Evolutionary conservation across 2,329 filamentous ascomycete genomes (phyloP).

Genomic region (Fulvia fulva): DNA sequence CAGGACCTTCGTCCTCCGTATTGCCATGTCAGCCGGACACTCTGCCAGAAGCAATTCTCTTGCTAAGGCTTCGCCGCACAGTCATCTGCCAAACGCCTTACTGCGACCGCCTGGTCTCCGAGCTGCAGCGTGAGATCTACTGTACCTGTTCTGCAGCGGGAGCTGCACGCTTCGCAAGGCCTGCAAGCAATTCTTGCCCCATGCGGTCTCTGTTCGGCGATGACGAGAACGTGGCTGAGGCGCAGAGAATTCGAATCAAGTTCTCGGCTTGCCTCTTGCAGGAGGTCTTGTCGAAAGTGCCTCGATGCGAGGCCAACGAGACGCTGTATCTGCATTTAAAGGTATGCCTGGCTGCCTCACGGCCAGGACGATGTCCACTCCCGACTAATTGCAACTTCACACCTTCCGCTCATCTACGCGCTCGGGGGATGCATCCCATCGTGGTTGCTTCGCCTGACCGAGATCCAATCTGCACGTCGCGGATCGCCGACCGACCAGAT

Average conservation of each 20-base stretch:
- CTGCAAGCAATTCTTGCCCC: not conserved
- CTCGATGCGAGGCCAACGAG: constrained; percentile 3
- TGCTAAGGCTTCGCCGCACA: not conserved
- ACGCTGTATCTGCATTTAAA: not conserved
- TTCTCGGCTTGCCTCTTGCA: not conserved
- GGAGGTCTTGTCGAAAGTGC: not conserved
- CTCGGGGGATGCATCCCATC: not conserved
- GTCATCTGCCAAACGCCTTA: not conserved
- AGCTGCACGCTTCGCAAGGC: not conserved
- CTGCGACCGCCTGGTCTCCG: not conserved
- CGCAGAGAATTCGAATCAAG: not conserved
- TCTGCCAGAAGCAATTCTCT: not conserved
- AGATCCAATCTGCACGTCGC: not conserved
- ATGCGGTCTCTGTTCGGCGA: constrained; percentile 6
- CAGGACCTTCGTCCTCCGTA: not conserved
- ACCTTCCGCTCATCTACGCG: not conserved
- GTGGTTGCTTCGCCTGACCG: not conserved
- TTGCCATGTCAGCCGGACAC: not conserved
- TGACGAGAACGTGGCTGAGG: constrained; percentile 8
- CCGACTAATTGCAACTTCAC: not conserved
- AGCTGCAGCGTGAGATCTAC: not conserved
- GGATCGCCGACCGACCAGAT: not conserved
- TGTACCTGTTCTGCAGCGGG: not conserved
- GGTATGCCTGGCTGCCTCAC: not conserved
- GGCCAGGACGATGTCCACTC: not conserved